These are phyloP conservation scores for Camelina neglecta DNA, from an alignment of 345 rosid species.

Conservation along the genomic window DNA sequence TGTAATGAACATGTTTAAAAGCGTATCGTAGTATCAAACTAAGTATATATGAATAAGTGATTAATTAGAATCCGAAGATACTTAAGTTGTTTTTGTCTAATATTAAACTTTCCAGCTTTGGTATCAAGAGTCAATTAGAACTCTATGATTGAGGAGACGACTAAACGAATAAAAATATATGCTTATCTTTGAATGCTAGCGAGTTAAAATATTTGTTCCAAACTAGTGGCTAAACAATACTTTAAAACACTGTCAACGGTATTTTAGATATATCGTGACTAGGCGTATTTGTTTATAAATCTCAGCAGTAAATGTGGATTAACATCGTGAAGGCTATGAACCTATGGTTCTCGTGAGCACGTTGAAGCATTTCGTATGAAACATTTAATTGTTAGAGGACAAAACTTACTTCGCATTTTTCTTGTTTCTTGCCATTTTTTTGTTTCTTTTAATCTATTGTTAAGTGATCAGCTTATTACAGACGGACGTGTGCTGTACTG, in stretches of 20 bases:
- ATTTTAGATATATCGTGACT: background rate
- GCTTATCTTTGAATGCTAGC: background rate
- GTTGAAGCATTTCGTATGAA: slow-evolving; percentile 4
- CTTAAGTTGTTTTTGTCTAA: background rate
- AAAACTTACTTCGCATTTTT: background rate
- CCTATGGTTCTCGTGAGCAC: slow-evolving; percentile 10
- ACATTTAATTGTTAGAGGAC: slow-evolving; percentile 13
- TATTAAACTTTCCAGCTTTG: slow-evolving; percentile 8
- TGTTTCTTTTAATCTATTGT: background rate
- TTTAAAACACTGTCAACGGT: background rate
- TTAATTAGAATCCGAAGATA: background rate
- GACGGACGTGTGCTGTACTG: background rate
- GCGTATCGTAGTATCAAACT: background rate
- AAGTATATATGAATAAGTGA: background rate
- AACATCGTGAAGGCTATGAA: background rate
- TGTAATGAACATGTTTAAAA: background rate
- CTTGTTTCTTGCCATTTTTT: background rate
- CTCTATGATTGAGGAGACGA: slow-evolving; percentile 22
- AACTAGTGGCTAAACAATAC: slow-evolving; percentile 20
- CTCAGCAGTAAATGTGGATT: slow-evolving; percentile 27
- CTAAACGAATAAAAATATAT: background rate
- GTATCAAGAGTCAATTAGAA: slow-evolving; percentile 6
- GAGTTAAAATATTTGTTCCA: slow-evolving; percentile 22
- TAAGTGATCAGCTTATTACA: background rate
- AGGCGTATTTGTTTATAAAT: slow-evolving; percentile 3